Percentiles rank a stretch among this genome's conserved stretches.
Conservation (phyloP, 2,329 filamentous ascomycete species). For the Sporothrix dimorphospora region DNA sequence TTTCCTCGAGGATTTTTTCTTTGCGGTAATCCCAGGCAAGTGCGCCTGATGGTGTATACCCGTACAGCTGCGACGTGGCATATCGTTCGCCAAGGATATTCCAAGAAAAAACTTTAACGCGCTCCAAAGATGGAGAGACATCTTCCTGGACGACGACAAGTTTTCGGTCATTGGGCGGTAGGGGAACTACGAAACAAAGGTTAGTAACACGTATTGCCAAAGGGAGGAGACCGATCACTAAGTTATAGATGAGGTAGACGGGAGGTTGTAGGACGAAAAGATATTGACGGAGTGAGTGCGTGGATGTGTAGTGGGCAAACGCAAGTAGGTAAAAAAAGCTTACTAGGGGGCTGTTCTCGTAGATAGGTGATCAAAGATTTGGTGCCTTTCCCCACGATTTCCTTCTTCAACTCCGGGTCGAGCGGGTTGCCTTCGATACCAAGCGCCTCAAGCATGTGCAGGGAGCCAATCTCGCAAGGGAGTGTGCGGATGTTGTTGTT, state of each 20-base stretch:
- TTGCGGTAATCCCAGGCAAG: constrained; percentile 87
- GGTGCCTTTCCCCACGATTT: constrained; percentile 85
- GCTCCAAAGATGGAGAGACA: constrained; percentile 62
- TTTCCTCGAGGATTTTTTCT: constrained; percentile 79
- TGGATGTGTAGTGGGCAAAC: too few relatives aligned
- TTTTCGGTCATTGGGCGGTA: constrained; percentile 74
- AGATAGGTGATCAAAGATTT: constrained; percentile 81
- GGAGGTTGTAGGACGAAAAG: background rate
- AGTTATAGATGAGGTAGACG: background rate
- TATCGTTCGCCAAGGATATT: constrained; percentile 96
- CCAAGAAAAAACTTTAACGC: constrained; percentile 86
- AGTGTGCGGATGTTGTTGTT: constrained; percentile 85
- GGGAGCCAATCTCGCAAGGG: constrained; percentile 83
- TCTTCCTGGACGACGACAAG: constrained; percentile 78
- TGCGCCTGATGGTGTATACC: constrained; percentile 82
- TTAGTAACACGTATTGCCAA: constrained; percentile 6
- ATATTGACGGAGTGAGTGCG: background rate
- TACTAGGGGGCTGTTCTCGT: constrained; percentile 83
- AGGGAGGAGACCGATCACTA: background rate
- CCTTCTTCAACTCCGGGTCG: constrained; percentile 73
- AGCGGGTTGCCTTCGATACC: constrained; percentile 92
- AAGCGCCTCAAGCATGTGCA: constrained; percentile 85
- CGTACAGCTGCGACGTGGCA: constrained; percentile 81
- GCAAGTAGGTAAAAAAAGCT: constrained; percentile 42
- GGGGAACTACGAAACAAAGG: constrained; percentile 61